Base-by-base conservation (phyloP, 495 filamentous ascomycete species). In the Stereocaulon alpinum region DNA sequence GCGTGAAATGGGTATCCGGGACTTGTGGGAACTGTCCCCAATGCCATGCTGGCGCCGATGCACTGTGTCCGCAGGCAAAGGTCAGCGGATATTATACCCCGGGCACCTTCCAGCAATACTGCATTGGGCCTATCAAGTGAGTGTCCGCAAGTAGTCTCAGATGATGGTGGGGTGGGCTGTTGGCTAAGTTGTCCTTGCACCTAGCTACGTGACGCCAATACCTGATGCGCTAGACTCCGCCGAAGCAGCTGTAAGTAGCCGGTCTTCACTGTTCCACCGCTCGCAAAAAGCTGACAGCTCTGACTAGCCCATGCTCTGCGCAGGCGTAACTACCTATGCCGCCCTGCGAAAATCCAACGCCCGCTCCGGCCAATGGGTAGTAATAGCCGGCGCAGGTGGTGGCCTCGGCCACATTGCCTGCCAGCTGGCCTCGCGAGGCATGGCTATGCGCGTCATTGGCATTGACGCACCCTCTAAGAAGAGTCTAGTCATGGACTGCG, bases 391-490 rank as follows among this genome's bases (percentile, higher is more conserved):
- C 30, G 83, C 84, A 0, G 85, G 85, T 42, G 85, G 84, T 40
- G 84, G 85, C 4, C 74, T 87, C 2, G 85, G 84, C 56, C 58
- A 58, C 43, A 55, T 50, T 15, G 50, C 56, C n/a, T 53, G 56
- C 22, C 56, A 87, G 60, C 75, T 88, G 27, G 85, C 81, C 11
- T 70, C 71, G 43, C 69, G 72, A 2, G 85, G 80, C 4, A 87
- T 89, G 79, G 82, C 78, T 3, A 69, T 83, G 18, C 78, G 86
- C 20, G 82, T 88, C 30, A 83, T 89, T 57, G 84, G 82, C 27
- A 80, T 89, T 66, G 86, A 89, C 69, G 73, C 78, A 64, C 80
- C 81, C 50, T 76, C 73, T 56, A 88, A 88, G 66, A 76, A 80
- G 59, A 70, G 77, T 2, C 63, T 85, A n/a, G 78, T 83, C 30